Percentiles rank a stretch among this genome's conserved stretches.
Evolutionary conservation across 495 filamentous ascomycete genomes (phyloP).

Genomic region (Staphylotrichum tortipilum): DNA sequence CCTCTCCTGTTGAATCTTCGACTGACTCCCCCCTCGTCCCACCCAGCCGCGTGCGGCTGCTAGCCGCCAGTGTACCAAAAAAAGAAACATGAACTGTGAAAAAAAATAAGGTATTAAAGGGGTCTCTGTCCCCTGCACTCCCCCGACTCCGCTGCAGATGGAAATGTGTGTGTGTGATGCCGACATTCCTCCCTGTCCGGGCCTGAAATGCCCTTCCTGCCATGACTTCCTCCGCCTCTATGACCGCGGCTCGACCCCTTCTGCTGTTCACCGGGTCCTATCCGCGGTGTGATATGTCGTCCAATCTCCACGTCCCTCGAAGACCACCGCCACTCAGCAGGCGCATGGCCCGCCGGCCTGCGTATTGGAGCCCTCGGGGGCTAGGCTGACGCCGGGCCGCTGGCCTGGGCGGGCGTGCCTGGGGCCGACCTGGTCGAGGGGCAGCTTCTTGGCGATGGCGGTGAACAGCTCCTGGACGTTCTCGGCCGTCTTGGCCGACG

Average conservation of each 20-base stretch:
- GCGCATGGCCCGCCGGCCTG: slow-evolving; percentile 66
- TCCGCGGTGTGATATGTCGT: background rate
- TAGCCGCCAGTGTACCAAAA: too few relatives aligned
- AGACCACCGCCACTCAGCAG: slow-evolving; percentile 44
- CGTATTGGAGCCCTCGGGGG: slow-evolving; percentile 67
- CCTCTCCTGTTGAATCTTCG: too few relatives aligned
- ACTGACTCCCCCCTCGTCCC: too few relatives aligned
- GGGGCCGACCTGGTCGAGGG: slow-evolving; percentile 86
- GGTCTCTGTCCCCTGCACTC: slow-evolving; percentile 20
- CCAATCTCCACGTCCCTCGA: background rate
- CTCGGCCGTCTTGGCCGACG: slow-evolving; percentile 90
- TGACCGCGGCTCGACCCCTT: slow-evolving; percentile 10
- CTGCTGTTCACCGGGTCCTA: background rate
- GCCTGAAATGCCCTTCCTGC: background rate
- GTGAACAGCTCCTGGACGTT: slow-evolving; percentile 95
- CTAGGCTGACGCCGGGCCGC: slow-evolving; percentile 71
- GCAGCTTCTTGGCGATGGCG: slow-evolving; percentile 94
- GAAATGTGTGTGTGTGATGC: too few relatives aligned
- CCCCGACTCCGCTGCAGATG: slow-evolving; percentile 22
- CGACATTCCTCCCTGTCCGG: background rate
- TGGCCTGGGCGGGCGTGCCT: slow-evolving; percentile 68
- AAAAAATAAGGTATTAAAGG: slow-evolving; percentile 28
- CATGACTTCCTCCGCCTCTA: slow-evolving; percentile 17
- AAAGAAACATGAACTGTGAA: slow-evolving; percentile 15
- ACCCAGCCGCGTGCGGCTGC: too few relatives aligned